phyloP scores from a whole-genome alignment of 805 yeast genomes.

The Saccharomyces kudriavzevii region DNA sequence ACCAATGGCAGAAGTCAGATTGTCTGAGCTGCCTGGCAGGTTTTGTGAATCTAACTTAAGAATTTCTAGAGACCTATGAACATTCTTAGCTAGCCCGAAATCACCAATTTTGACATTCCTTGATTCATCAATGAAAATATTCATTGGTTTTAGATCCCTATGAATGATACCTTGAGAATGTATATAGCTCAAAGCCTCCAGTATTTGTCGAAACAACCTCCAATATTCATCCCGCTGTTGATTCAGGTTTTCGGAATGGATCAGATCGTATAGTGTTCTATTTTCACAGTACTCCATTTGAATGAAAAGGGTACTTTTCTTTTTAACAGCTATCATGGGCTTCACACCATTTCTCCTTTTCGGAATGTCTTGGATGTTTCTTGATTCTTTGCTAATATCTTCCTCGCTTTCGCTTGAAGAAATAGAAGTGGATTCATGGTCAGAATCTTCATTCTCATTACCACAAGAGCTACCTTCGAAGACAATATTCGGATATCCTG shows the following conservation, averaged over 20 bases:
- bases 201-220: slow-evolving; percentile 77
- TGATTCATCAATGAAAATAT: slow-evolving; percentile 85
- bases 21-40: slow-evolving; percentile 40
- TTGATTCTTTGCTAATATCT: slow-evolving; percentile 5
- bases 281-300: slow-evolving; percentile 99
- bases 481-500: slow-evolving; percentile 45
- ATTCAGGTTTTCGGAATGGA: slow-evolving; percentile 64
- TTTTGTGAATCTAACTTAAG: slow-evolving; percentile 27
- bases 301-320: slow-evolving; percentile 70
- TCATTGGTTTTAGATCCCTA: slow-evolving; percentile 90
- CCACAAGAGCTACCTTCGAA: slow-evolving; percentile 36
- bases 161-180: slow-evolving; percentile 93
- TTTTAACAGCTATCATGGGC: slow-evolving; percentile 13
- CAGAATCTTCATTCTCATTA: slow-evolving; percentile 14
- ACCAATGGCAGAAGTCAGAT: slow-evolving; percentile 87
- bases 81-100: slow-evolving; percentile 91
- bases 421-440: slow-evolving; percentile 16
- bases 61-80: slow-evolving; percentile 42
- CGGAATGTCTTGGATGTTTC: neutral
- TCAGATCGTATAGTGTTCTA: slow-evolving; percentile 76
- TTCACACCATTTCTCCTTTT: neutral
- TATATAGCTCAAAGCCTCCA: slow-evolving; percentile 85
- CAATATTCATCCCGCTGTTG: slow-evolving; percentile 73
- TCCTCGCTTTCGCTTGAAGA: neutral
- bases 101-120: slow-evolving; percentile 92